Evolutionary conservation across 768 basidiomycete species (phyloP), one percentile per base, ranked within the genome.

Genomic region (Kwoniella newhampshirensis): DNA sequence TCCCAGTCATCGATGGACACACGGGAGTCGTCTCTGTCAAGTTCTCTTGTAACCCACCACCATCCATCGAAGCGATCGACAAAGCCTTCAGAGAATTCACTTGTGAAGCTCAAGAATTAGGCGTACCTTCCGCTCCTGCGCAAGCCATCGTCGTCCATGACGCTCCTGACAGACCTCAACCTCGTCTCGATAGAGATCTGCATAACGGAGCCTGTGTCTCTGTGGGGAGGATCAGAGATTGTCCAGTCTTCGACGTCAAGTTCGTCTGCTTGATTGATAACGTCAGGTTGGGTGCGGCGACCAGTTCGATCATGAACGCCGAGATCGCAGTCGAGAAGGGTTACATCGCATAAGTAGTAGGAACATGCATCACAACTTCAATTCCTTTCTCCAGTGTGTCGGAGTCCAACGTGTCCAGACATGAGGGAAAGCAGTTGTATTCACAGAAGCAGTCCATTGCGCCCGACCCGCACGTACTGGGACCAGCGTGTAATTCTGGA

Each of bases 281-380:
- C 71, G 93, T 97, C 60, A 85, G 86, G 53, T 89, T 97, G 64
- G 94, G 96, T 7, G 94, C 96, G 20, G 94, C 96, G 48, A 99
- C 96, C 46, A 91, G 89, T 62, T 90, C 88, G 63, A 88, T 99
- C 73, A 93, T 98, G 68, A 99, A 98, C 72, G 94, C 94, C 2
- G 92, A 97, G 79, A 78, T 87, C n/a, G 92, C 92, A n/a, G 83
- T 91, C 5, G 74, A 87, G 39, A 90, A 86, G 78, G 88, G 87
- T 15, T 72, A 70, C 23, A 66, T 77, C 15, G 48, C 50, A 15
- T 67, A 64, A 49, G 39, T n/a, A n/a, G n/a, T n/a, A n/a, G n/a
- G n/a, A n/a, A n/a, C n/a, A n/a, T n/a, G n/a, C n/a, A n/a, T n/a
- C n/a, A n/a, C n/a, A n/a, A n/a, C n/a, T n/a, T n/a, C n/a, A n/a